These are phyloP conservation scores for Lasiosphaeria ovina DNA, from an alignment of 495 filamentous ascomycete species.

Conservation along the genomic window DNA sequence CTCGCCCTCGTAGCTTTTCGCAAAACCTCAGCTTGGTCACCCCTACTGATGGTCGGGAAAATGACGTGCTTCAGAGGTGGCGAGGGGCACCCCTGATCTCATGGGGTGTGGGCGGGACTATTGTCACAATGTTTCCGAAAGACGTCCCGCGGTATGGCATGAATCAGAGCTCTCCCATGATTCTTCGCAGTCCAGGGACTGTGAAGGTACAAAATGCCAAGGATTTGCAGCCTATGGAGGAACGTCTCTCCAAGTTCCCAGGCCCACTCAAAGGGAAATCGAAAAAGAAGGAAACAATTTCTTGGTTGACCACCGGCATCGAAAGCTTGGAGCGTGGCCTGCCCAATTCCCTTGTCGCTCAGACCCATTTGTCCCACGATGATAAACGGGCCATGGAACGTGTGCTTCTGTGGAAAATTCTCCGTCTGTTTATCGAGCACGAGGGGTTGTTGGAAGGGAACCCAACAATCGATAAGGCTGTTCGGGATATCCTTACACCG, in stretches of 20 bases:
- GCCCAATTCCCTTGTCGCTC: conserved; percentile 46
- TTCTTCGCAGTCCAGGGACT: conserved; percentile 82
- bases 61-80: conserved; percentile 83
- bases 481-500: conserved; percentile 72
- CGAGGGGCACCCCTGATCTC: conserved; percentile 80
- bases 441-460: conserved; percentile 82
- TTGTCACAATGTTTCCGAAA: conserved; percentile 84
- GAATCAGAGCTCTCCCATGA: conserved; percentile 66
- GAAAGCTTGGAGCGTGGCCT: conserved; percentile 63
- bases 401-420: conserved; percentile 81
- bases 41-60: conserved; percentile 77
- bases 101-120: conserved; percentile 82
- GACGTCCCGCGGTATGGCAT: conserved; percentile 82
- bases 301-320: conserved; percentile 78
- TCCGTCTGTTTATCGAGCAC: conserved; percentile 75
- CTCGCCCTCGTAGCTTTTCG: conserved; percentile 39
- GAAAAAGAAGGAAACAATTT: conserved; percentile 89
- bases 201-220: conserved; percentile 71
- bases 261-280: conserved; percentile 84
- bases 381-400: conserved; percentile 77
- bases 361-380: conserved; percentile 43
- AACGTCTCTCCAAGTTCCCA: conserved; percentile 76
- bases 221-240: conserved; percentile 64
- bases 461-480: conserved; percentile 64
- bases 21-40: conserved; percentile 43